Evolutionary conservation across 2,329 filamentous ascomycete species (phyloP).

Genomic region (Atkinsonella texensis): DNA sequence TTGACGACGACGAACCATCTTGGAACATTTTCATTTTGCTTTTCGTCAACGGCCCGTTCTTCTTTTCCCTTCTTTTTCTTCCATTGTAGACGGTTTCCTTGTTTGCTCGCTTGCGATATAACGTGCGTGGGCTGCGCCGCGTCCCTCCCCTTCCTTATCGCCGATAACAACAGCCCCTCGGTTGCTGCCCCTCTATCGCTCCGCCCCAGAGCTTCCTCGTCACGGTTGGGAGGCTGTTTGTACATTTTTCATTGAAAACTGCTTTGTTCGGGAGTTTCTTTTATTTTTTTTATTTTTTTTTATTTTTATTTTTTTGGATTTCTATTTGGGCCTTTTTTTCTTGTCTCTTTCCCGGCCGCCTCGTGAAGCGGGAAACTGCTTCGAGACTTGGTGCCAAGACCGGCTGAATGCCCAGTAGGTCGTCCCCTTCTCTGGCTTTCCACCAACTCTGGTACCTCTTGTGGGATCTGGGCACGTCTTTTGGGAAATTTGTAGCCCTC

Average conservation of each 20-base stretch:
- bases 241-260: neutral
- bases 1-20: constrained; percentile 5
- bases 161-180: constrained; percentile 7
- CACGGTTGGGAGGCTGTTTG: neutral
- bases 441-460: neutral
- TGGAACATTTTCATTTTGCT: constrained; percentile 3
- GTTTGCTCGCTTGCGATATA: neutral
- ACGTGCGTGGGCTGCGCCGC: constrained; percentile 4
- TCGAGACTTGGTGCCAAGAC: constrained; percentile 15
- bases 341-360: constrained; percentile 9
- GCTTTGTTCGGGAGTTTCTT: neutral
- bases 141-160: neutral
- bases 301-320: constrained; percentile 2
- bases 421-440: neutral
- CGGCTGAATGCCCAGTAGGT: constrained; percentile 26
- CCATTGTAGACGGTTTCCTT: neutral
- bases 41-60: neutral
- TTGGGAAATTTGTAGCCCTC: neutral
- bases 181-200: constrained; percentile 6
- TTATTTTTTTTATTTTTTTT: neutral
- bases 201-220: neutral
- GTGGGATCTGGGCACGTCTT: neutral
- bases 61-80: neutral
- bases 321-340: too few species aligned
- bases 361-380: constrained; percentile 21